These are phyloP conservation scores for Saururus chinensis DNA, from an alignment of 164 flowering plant species.

Conservation along the genomic window DNA sequence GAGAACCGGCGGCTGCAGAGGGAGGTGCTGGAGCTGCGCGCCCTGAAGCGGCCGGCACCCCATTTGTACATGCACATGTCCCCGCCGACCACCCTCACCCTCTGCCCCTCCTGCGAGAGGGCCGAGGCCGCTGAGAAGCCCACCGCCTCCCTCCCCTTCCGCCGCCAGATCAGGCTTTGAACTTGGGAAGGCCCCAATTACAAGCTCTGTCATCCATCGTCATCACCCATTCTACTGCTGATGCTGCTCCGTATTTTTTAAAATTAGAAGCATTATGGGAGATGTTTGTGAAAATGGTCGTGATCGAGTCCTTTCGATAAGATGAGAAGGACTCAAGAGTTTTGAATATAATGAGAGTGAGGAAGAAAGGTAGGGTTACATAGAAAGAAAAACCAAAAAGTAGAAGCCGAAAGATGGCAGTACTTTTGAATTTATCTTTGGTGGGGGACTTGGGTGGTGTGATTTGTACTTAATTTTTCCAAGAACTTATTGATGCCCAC, in stretches of 20 bases:
- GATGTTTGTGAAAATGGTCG: neutral
- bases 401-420: neutral
- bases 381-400: neutral
- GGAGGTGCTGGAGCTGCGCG: slow-evolving; percentile 66
- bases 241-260: neutral
- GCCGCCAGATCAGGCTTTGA: slow-evolving; percentile 8
- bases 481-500: too few species aligned
- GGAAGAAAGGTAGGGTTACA: neutral
- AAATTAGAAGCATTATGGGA: neutral
- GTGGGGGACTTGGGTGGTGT: too few species aligned
- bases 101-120: slow-evolving; percentile 87
- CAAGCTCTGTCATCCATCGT: neutral
- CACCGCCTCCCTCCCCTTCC: slow-evolving; percentile 13
- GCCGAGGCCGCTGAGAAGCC: slow-evolving; percentile 23
- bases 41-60: slow-evolving; percentile 46
- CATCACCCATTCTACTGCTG: neutral
- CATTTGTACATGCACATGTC: slow-evolving; percentile 66
- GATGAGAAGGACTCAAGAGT: neutral
- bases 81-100: slow-evolving; percentile 82
- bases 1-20: slow-evolving; percentile 80
- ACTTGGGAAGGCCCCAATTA: neutral
- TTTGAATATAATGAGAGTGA: neutral
- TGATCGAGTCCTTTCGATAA: neutral
- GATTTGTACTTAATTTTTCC: too few species aligned
- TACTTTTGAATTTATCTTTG: neutral